These are phyloP conservation scores for Urostyla sp. DNA, from an alignment of 73 alveolate genomes.

Conservation along the genomic window DNA sequence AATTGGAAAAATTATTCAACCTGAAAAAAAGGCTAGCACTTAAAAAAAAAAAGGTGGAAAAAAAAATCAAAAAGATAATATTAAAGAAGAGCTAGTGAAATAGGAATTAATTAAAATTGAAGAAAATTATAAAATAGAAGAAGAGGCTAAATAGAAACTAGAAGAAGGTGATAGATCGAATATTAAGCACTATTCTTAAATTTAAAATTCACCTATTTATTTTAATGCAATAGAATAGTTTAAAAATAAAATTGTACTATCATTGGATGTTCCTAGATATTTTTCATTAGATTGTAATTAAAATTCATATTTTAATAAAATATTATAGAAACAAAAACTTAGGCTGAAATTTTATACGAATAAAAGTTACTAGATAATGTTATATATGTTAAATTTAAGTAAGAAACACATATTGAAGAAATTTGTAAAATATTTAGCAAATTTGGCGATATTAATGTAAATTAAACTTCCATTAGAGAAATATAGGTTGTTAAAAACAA, in stretches of 20 bases:
- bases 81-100: not conserved
- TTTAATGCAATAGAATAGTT: not conserved
- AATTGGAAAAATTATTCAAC: constrained; percentile 40
- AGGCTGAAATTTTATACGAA: constrained; percentile 4
- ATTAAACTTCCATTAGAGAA: not conserved
- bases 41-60: not conserved
- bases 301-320: not conserved
- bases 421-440: constrained; percentile 4
- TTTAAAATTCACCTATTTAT: constrained; percentile 28
- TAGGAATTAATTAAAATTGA: not conserved
- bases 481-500: not conserved
- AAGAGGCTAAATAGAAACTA: not conserved
- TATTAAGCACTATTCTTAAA: constrained; percentile 35
- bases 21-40: not conserved
- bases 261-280: constrained; percentile 10
- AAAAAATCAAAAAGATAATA: not conserved
- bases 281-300: constrained; percentile 19
- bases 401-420: not conserved
- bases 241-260: constrained; percentile 6
- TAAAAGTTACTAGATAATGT: not conserved
- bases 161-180: constrained; percentile 10
- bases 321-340: not conserved
- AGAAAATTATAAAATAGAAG: not conserved
- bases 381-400: not conserved
- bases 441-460: constrained; percentile 47